Conservation (phyloP, 805 yeast species). For the Debaryomyces prosopidis region DNA sequence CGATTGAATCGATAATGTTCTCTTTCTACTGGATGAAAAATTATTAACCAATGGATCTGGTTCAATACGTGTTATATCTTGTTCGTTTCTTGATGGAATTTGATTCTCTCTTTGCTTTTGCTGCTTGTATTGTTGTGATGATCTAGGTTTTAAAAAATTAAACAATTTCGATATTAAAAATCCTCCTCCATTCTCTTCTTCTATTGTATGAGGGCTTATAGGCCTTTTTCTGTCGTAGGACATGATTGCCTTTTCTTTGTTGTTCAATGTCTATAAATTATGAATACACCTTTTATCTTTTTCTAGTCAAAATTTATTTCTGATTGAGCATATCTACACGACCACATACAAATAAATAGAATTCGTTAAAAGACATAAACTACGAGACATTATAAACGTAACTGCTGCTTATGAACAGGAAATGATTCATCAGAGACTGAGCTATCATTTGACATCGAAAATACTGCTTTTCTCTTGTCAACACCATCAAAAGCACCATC, state of each 20-base stretch:
- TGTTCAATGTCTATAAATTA: not conserved
- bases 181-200: constrained; percentile 3
- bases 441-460: constrained; percentile 11
- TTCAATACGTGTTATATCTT: constrained; percentile 6
- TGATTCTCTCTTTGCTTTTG: not conserved
- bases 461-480: constrained; percentile 11
- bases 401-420: not conserved
- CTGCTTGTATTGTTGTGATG: constrained; percentile 3
- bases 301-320: not conserved
- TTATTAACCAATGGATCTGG: constrained; percentile 20
- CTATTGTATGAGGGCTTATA: constrained; percentile 17
- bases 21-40: constrained; percentile 28
- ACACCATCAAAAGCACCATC: constrained; percentile 5
- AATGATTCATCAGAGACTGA: constrained; percentile 4
- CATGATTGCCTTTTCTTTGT: constrained; percentile 1
- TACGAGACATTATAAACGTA: not conserved
- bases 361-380: not conserved
- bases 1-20: constrained; percentile 25
- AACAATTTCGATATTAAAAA: constrained; percentile 9
- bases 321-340: not conserved
- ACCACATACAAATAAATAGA: not conserved
- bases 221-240: constrained; percentile 11
- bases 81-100: constrained; percentile 1
- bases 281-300: not conserved
- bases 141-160: constrained; percentile 11